Evolutionary conservation across 192 early-diverging fungal species (phyloP), one percentile per base, ranked within the genome.

Genomic region (Linnemannia hyalina): DNA sequence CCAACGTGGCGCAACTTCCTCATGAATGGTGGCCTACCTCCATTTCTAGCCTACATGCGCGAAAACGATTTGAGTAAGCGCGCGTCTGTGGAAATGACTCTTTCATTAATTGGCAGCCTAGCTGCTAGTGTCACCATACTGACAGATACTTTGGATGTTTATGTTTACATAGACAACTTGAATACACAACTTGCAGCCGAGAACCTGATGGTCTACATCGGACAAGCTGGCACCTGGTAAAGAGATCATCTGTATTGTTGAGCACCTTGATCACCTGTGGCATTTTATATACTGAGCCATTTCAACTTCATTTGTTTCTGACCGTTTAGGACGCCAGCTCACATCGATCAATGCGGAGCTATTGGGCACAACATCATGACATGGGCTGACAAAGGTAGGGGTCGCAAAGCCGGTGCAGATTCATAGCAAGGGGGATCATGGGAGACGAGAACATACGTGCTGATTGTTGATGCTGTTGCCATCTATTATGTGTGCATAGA

Each of bases 351-450:
- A 16, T 86, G 84, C 18, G 84, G 84, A 36, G 84, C 84, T 46
- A 86, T 86, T 20, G 84, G 84, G 5, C 84, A 86, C 46, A 86
- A 86, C 38, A 70, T 86, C 52, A 86, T 86, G 84, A 57, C 80
- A 15, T 86, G 84, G 84, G 84, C 84, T 26, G 80, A 74, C 26
- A 57, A 78, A 16, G 84, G 84, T 86, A 77, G 60, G 60, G 3
- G 11, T 65, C 60, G 60, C 60, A 32, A 6, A 26, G 11, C 13
- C 10, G 60, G 29, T 65, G 26, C 26, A 15, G 11, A 8, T 29
- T 35, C 29, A 26, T 15, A 13, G 29, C 11, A 15, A 32, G 29
- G 26, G 32, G 60, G 0, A 32, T 23, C 13, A 35, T 15, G 9
- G 11, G 26, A 13, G 15, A 32, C 13, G 26, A 32, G 55, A 10